Evolutionary conservation across 495 filamentous ascomycete species (phyloP), one percentile per base, ranked within the genome.

Genomic region (Lasiosphaeris hirsuta): DNA sequence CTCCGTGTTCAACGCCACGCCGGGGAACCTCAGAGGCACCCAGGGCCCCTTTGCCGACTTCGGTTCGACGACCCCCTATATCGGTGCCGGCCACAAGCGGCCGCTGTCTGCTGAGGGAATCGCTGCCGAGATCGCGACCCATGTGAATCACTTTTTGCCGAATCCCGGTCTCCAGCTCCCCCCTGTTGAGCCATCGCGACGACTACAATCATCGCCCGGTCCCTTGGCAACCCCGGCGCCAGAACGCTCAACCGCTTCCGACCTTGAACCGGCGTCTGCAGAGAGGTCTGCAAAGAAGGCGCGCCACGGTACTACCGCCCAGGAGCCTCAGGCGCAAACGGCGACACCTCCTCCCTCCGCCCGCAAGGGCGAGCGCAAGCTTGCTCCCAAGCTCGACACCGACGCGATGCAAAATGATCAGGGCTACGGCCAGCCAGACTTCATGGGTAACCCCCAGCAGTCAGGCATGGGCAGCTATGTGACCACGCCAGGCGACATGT

Each of bases 131-230:
- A 80, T 83, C 60, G 70, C 78, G 38, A 72, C 79, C 58, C 81
- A 84, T 81, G 77, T 75, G 58, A 84, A 82, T 63, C 81, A 82
- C 67, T 73, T 80, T 60, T 80, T 81, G n/a, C 75, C 78, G 43
- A 75, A 77, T 58, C 75, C 78, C 23, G 74, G 68, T 59, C 64
- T 81, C 36, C 71, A 77, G 46, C 64, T 84, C 53, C 78, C 82
- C 52, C 77, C 82, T 42, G 81, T 86, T 53, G 81, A 85, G 43
- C 78, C 79, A 17, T 80, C 81, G 48, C 75, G 72, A 60, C 75
- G 79, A 63, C 69, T 86, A 45, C 72, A 72, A 18, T 84, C 84
- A 11, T 86, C 85, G 19, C 80, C 81, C 13, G 68, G 58, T 58
- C 70, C 78, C n/a, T 74, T 80, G 60, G 17, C 38, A 5, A 81